phyloP scores from a whole-genome alignment of 805 yeast genomes.

The Metschnikowia gruessii region DNA sequence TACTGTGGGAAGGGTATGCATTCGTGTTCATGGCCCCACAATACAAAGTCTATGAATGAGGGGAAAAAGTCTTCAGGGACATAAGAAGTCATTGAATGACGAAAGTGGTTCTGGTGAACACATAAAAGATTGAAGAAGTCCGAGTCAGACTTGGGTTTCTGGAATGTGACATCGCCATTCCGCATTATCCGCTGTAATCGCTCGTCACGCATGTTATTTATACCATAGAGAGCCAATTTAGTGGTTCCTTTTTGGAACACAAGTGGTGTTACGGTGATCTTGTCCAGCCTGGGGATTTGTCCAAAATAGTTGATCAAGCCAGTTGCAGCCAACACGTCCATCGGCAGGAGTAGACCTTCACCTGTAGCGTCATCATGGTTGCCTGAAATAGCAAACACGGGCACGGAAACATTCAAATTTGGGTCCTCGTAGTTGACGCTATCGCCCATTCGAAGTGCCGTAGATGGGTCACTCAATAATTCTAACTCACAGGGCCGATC shows the following conservation, averaged over 20 bases:
- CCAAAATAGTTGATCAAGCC: conserved; percentile 93
- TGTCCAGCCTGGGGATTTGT: conserved; percentile 69
- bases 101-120: conserved; percentile 88
- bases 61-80: conserved; percentile 87
- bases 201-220: conserved; percentile 88
- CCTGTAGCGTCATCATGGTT: conserved; percentile 98
- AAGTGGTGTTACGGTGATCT: conserved; percentile 70
- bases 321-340: conserved; percentile 76
- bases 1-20: conserved; percentile 69
- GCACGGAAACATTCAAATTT: conserved; percentile 82
- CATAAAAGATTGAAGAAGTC: conserved; percentile 84
- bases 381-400: conserved; percentile 90
- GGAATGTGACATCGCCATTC: conserved; percentile 75
- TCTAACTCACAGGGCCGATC: conserved; percentile 86
- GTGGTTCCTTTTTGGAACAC: conserved; percentile 81
- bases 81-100: conserved; percentile 75
- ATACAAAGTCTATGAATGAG: conserved; percentile 69
- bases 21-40: conserved; percentile 99
- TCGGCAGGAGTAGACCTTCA: conserved; percentile 72
- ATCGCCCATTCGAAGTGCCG: conserved; percentile 58
- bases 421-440: conserved; percentile 88
- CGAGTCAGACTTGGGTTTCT: conserved; percentile 59
- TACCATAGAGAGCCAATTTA: conserved; percentile 80
- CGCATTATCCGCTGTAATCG: conserved; percentile 77
- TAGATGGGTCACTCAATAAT: conserved; percentile 72